Conservation (phyloP, 2,329 filamentous ascomycete species). For the Nannizzia gypsea region DNA sequence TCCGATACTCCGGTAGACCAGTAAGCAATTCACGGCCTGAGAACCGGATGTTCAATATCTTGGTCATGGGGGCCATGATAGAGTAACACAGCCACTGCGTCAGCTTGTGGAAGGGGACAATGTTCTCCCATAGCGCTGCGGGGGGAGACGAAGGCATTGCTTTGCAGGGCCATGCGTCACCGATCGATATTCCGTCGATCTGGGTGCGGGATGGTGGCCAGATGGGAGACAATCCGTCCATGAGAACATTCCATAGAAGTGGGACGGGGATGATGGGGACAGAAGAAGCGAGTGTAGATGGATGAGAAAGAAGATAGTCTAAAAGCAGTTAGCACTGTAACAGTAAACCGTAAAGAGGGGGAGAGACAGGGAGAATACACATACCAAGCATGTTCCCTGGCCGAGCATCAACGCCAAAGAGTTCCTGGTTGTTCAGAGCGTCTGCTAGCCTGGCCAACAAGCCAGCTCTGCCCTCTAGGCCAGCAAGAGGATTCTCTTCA, state of each 20-base stretch:
- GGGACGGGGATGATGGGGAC: slow-evolving; percentile 77
- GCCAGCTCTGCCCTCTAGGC: slow-evolving; percentile 70
- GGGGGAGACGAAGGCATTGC: slow-evolving; percentile 60
- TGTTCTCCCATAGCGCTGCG: slow-evolving; percentile 61
- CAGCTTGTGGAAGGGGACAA: slow-evolving; percentile 85
- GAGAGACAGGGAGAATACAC: slow-evolving; percentile 20
- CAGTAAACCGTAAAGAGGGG: not conserved
- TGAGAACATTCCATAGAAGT: slow-evolving; percentile 80
- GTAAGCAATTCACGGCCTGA: slow-evolving; percentile 71
- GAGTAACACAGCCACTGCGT: slow-evolving; percentile 94
- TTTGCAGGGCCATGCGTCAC: slow-evolving; percentile 87
- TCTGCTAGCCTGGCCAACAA: slow-evolving; percentile 63
- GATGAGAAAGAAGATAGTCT: slow-evolving; percentile 91
- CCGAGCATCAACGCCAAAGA: slow-evolving; percentile 71
- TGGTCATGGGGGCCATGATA: slow-evolving; percentile 81
- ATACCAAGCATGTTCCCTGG: slow-evolving; percentile 90
- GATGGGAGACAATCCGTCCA: slow-evolving; percentile 73
- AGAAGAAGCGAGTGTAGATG: slow-evolving; percentile 76
- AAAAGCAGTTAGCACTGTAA: slow-evolving; percentile 5
- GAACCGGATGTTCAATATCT: slow-evolving; percentile 67
- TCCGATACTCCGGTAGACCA: slow-evolving; percentile 82
- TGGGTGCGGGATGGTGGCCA: slow-evolving; percentile 81
- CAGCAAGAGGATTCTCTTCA: slow-evolving; percentile 67
- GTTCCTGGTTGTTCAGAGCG: slow-evolving; percentile 66
- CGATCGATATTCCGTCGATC: slow-evolving; percentile 75